Evolutionary conservation across 2,329 filamentous ascomycete species (phyloP), one percentile per base, ranked within the genome.

Genomic region (Alternaria metachromatica): DNA sequence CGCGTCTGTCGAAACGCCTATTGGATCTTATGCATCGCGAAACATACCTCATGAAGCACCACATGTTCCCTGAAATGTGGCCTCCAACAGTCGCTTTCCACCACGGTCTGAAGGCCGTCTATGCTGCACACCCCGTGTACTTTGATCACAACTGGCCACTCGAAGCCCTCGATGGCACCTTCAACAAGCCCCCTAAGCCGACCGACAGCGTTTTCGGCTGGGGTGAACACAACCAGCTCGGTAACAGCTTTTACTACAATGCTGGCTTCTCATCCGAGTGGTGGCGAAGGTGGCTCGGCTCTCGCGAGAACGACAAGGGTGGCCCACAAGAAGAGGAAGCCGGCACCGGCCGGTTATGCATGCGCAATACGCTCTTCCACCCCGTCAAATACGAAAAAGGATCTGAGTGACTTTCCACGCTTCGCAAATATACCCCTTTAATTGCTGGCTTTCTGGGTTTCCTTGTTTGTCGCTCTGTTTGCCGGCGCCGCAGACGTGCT

Each of bases 21-120:
- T 83, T 95, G 33, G 87, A 92, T 69, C 86, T 89, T 65, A 94
- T 94, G 91, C 91, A 95, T 74, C 85, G 88, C 33, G 92, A 94
- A 77, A 92, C 92, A 57, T 84, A 90, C 66, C 85, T 87, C 13
- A 90, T 91, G 66, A 90, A 91, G 72, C 91, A 93, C 74, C 81
- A 82, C 73, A 89, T 94, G 72, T 91, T 90, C 62, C 92, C 91
- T 0, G 92, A 95, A 76, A 94, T 95, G 91, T 91, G 89, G 64
- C 88, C 91, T 1, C 89, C 91, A 59, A 90, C 90, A 0, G 87
- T 90, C 25, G 88, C 91, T 0, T 84, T 95, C 18, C 87, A 93
- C 66, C 91, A 96, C 76, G 92, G 92, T 6, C 83, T 94, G 53
- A 95, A 95, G 81, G 89, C 90, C 5, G 90, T 93, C 5, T 92